Evolutionary conservation across 768 basidiomycete species (phyloP).

Genomic region (Leucosporidium yakuticum): DNA sequence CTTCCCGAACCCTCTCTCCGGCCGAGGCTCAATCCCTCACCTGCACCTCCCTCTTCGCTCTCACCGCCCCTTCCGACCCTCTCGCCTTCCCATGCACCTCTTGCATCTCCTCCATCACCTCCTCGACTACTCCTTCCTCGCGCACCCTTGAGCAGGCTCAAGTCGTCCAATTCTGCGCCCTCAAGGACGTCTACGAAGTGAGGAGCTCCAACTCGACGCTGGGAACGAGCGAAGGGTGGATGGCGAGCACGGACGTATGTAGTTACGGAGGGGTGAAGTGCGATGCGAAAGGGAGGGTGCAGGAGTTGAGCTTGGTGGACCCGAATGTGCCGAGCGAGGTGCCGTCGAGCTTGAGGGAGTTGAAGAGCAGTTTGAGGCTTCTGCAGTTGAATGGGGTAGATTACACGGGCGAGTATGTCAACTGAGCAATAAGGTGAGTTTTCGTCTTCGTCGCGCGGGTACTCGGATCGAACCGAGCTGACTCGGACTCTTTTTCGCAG

Average conservation of each 20-base stretch:
- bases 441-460: too few species aligned
- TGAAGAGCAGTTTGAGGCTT: not conserved
- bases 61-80: not conserved
- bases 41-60: conserved; percentile 2
- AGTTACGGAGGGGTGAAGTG: not conserved
- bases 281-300: not conserved
- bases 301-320: not conserved
- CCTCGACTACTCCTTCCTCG: not conserved
- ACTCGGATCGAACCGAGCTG: too few species aligned
- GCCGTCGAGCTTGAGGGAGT: not conserved
- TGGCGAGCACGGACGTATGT: not conserved
- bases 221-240: not conserved
- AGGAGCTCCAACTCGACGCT: not conserved
- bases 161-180: not conserved
- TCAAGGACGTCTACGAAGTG: not conserved
- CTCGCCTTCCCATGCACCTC: not conserved
- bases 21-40: not conserved
- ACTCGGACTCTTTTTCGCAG: too few species aligned
- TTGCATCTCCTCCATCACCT: not conserved
- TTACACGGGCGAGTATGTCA: not conserved
- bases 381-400: not conserved
- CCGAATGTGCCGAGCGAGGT: not conserved
- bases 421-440: not conserved
- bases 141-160: not conserved
- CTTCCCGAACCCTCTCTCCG: not conserved